Evolutionary conservation across 106 monocot species (phyloP), one percentile per base, ranked within the genome.

Genomic region (Apostasia shenzhenica): DNA sequence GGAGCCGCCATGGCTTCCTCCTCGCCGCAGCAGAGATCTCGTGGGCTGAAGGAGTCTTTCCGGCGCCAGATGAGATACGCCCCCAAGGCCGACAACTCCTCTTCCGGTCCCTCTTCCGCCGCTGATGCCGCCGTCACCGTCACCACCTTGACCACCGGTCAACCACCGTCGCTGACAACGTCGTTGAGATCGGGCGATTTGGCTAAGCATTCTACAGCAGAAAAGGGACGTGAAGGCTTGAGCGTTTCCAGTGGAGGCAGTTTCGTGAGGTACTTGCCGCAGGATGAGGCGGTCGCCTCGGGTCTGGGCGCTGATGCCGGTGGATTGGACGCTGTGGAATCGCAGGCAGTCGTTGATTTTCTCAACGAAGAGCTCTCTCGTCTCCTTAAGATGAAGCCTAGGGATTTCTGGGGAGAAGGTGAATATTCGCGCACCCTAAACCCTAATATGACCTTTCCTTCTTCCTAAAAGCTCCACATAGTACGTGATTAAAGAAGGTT

Each of bases 321-420:
- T 1, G 95, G 95, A 8, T 53, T 87, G 68, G 89, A 97, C 59
- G 84, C 92, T 14, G 67, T 80, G 6, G 95, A 97, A 71, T 92
- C 95, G 39, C 95, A 97, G 82, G 45, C 71, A 2, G 86, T 84
- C 38, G 92, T 97, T 39, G 92, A 97, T 66, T 46, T 85, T 10
- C 86, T 97, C 65, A 97, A 97, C 55, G 86, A 85, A 0, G 73
- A 81, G 67, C 74, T 97, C 3, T 77, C 88, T 41, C 45, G 53
- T 49, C 68, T 97, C 43, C 89, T 97, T 39, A 84, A 79, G 69
- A 61, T 79, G 68, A 73, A 58, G 11, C 78, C 84, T 12, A 78
- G 77, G 45, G 86, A 97, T 69, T 97, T 97, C 78, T 92, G 95
- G 95, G 70, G 70, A 72, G 82, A 89, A 81, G 95, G 95, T 91